These are phyloP conservation scores for Aureobasidium sp. DNA, from an alignment of 2,329 filamentous ascomycete genomes.

Conservation along the genomic window DNA sequence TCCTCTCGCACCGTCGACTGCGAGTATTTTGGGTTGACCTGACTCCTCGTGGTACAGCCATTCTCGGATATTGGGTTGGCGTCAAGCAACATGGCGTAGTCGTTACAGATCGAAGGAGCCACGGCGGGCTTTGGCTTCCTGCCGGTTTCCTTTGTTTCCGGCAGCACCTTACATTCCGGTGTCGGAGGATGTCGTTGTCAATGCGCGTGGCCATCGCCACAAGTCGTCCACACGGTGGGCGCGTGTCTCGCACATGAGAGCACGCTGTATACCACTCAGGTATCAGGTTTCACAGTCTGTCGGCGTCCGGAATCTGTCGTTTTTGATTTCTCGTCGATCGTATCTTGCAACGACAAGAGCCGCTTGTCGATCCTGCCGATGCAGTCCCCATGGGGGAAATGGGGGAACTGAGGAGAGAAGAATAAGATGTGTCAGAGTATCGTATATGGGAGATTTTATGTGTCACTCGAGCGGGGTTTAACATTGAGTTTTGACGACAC, in stretches of 20 bases:
- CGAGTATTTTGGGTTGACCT: background rate
- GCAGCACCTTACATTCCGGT: background rate
- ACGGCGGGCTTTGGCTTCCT: background rate
- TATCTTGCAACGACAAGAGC: background rate
- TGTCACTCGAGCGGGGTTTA: slow-evolving; percentile 9
- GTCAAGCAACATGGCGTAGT: background rate
- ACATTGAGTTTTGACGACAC: slow-evolving; percentile 1
- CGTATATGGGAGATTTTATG: background rate
- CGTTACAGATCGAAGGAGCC: background rate
- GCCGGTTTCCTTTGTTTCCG: background rate
- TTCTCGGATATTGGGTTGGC: background rate
- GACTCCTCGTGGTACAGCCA: background rate
- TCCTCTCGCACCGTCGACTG: background rate
- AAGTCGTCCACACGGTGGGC: background rate
- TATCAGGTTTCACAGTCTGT: background rate
- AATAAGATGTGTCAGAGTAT: slow-evolving; percentile 11
- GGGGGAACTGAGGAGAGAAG: slow-evolving; percentile 7
- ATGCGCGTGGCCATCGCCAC: background rate
- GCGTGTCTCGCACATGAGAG: background rate
- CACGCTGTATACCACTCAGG: background rate
- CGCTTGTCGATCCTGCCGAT: background rate
- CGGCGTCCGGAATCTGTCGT: background rate
- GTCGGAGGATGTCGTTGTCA: background rate
- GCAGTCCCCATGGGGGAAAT: slow-evolving; percentile 10
- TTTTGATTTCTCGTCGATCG: background rate